phyloP scores from a whole-genome alignment of 106 monocot species.

The Dendrobium nobile region DNA sequence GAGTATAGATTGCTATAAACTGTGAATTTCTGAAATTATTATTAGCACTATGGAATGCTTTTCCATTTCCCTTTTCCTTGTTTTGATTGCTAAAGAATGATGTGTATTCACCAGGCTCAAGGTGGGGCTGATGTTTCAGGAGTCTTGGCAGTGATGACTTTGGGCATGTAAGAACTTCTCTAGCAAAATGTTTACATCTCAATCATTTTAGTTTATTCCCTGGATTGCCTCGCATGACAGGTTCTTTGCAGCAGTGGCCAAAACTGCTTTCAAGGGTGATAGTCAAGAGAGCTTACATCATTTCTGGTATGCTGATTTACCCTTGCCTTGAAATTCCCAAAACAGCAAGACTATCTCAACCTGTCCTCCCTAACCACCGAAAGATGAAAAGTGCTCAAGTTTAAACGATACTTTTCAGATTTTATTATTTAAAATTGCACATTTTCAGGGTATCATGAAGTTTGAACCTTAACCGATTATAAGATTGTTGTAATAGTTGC shows the following conservation, averaged over 20 bases:
- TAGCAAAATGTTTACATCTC: neutral
- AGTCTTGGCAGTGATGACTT: slow-evolving; percentile 91
- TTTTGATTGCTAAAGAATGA: neutral
- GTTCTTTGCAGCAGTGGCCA: slow-evolving; percentile 89
- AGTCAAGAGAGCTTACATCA: slow-evolving; percentile 92
- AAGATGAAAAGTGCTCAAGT: neutral
- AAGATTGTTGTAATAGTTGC: neutral
- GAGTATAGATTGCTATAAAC: neutral
- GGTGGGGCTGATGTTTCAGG: slow-evolving; percentile 81
- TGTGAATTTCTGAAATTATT: neutral
- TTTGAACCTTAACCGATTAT: neutral
- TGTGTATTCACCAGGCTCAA: slow-evolving; percentile 59
- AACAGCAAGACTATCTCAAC: too few species aligned
- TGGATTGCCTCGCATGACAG: slow-evolving; percentile 29
- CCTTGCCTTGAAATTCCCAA: neutral
- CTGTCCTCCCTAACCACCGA: neutral
- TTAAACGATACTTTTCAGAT: neutral
- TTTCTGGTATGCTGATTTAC: slow-evolving; percentile 62
- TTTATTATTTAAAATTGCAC: neutral
- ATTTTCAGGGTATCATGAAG: neutral
- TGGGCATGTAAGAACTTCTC: slow-evolving; percentile 82
- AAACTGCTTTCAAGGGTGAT: slow-evolving; percentile 98
- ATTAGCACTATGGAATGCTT: neutral
- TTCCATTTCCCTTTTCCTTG: neutral
- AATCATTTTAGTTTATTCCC: neutral